Base-by-base conservation (phyloP, 495 filamentous ascomycete genomes). In the Oidiodendron maius region DNA sequence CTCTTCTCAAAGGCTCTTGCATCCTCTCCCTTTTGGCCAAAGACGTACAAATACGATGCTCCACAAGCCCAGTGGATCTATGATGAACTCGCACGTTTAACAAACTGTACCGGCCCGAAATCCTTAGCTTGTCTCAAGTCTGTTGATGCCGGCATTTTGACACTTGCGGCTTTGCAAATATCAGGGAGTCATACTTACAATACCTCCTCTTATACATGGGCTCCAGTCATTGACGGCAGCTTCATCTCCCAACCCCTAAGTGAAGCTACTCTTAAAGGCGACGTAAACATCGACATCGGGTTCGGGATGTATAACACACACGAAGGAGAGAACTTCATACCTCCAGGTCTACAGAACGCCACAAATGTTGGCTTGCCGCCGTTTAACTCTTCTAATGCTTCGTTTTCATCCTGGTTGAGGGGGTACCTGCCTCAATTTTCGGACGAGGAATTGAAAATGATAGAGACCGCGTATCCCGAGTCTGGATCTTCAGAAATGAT, bases 101-200 rank as follows among this genome's bases (percentile, higher is more conserved):
- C 79, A 23, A 82, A 80, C 13, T 91, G 86, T 61, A 53, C 65
- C 12, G 64, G 75, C 1, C 42, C 51, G 1, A 71, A 86, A 53
- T 78, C 77, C 0, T 71, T 87, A n/a, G 67, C 61, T 21, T 89
- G 84, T 64, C 71, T 87, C n/a, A 80, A 83, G 10, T 62, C 47
- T 0, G 55, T 76, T 13, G 73, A 78, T 45, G 84, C 84, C 58
- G 64, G 67, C 0, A 75, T 67, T 6, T 82, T 80, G 64, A 68
- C 84, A 34, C 63, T 76, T 24, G 83, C 83, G 0, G 72, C 71
- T 22, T 36, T 58, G 35, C 25, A 18, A n/a, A 47, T 58, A 11
- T 20, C 36, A 4, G 47, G 73, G 58, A 65, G 60, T 46, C 66
- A 77, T 54, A 74, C 64, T 1, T 81, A 74, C 55, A 77, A 61